Conservation (phyloP, 306 rosid genomes). For the Carpinus fangiana region DNA sequence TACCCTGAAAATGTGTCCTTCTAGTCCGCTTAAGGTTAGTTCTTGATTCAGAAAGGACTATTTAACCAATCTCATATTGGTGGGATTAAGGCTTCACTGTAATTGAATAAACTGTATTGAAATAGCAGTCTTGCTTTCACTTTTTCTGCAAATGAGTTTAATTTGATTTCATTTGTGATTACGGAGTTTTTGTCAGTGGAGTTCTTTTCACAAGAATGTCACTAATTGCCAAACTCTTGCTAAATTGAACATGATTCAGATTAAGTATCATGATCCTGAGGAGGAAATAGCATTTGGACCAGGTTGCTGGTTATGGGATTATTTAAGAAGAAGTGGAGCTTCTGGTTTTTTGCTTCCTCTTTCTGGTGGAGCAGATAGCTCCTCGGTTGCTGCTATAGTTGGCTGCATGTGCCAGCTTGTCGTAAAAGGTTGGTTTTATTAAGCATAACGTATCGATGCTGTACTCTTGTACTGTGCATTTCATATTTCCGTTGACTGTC, state of each 20-base stretch:
- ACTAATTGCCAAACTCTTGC: not conserved
- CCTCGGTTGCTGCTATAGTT: conserved; percentile 93
- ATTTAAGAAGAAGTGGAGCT: conserved; percentile 95
- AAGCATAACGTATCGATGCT: not conserved
- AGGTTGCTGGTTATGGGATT: conserved; percentile 99
- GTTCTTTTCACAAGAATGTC: not conserved
- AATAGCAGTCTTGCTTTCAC: conserved; percentile 7
- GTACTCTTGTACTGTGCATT: conserved; percentile 26
- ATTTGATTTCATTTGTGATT: conserved; percentile 7
- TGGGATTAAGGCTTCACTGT: conserved; percentile 15
- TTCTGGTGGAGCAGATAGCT: conserved; percentile 99
- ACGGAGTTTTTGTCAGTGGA: not conserved
- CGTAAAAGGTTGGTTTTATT: conserved; percentile 62
- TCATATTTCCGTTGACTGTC: conserved; percentile 16
- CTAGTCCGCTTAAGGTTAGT: conserved; percentile 78
- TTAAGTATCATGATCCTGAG: conserved; percentile 82
- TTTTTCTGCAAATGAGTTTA: not conserved
- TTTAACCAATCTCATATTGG: conserved; percentile 18
- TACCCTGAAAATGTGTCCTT: conserved; percentile 59
- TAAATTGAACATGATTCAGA: conserved; percentile 48
- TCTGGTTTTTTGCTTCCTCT: conserved; percentile 98
- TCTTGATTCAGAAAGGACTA: conserved; percentile 21
- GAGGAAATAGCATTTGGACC: conserved; percentile 99
- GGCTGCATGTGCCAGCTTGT: conserved; percentile 99
- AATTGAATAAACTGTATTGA: not conserved